These are phyloP conservation scores for Blastomyces silverae DNA, from an alignment of 2,329 filamentous ascomycete genomes.

Conservation along the genomic window DNA sequence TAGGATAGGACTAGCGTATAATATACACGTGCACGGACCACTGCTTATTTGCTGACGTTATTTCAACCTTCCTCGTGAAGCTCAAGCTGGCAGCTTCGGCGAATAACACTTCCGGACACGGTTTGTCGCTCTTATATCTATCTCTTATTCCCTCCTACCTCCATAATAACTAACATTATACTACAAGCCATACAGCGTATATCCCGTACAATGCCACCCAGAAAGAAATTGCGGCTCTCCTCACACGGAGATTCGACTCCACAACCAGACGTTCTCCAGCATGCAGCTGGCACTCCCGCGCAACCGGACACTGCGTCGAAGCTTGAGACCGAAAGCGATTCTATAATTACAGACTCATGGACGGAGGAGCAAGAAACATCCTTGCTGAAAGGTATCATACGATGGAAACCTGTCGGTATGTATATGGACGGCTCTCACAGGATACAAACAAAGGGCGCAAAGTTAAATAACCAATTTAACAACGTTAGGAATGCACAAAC, in stretches of 20 bases:
- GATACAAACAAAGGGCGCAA: constrained; percentile 15
- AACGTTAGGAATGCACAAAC: constrained; percentile 72
- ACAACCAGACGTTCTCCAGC: constrained; percentile 27
- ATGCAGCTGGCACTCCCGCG: constrained; percentile 18
- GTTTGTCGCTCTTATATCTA: background rate
- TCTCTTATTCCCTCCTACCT: background rate
- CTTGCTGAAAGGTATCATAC: constrained; percentile 84
- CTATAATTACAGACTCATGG: constrained; percentile 64
- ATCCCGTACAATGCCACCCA: constrained; percentile 37
- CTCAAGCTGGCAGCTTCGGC: background rate
- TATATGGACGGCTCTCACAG: constrained; percentile 15
- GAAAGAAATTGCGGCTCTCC: constrained; percentile 56
- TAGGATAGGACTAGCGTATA: background rate
- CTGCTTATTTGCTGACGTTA: constrained; percentile 24
- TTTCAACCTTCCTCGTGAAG: background rate
- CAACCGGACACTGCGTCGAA: constrained; percentile 29
- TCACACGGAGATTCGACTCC: constrained; percentile 31
- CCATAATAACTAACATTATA: background rate
- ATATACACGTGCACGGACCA: constrained; percentile 24
- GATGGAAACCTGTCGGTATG: constrained; percentile 90
- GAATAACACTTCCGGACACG: background rate
- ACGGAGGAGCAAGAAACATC: constrained; percentile 93
- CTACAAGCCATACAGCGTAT: background rate
- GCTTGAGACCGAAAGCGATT: constrained; percentile 40
- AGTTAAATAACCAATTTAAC: constrained; percentile 16